A percentile compares a stretch with the other conserved stretches of the same genome.
Evolutionary conservation across 495 filamentous ascomycete species (phyloP).

Genomic region (Penicillium steckii): DNA sequence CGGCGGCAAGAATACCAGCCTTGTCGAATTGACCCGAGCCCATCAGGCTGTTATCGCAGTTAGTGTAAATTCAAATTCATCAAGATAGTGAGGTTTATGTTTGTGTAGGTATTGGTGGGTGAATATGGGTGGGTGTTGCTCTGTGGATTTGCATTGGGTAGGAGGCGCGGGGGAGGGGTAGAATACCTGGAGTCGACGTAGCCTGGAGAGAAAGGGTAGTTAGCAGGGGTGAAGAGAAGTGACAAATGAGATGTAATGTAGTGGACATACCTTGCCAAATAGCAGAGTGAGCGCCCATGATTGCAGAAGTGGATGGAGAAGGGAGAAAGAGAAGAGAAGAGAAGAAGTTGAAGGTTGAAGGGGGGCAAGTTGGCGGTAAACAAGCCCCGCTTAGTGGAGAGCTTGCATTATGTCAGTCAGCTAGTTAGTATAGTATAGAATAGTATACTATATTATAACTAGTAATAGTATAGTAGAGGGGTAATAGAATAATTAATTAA

Average conservation of each 20-base stretch:
- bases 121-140: too few relatives aligned
- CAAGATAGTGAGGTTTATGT: not conserved
- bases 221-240: constrained; percentile 4
- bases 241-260: not conserved
- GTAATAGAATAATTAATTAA: too few relatives aligned
- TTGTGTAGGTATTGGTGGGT: not conserved
- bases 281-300: constrained; percentile 41
- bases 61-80: not conserved
- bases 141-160: too few relatives aligned
- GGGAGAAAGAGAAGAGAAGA: constrained; percentile 15
- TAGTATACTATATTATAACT: too few relatives aligned
- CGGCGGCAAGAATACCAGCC: constrained; percentile 79
- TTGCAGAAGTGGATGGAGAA: constrained; percentile 20
- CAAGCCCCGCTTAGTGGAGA: constrained; percentile 14
- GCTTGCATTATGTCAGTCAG: too few relatives aligned
- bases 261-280: constrained; percentile 57
- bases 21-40: constrained; percentile 80
- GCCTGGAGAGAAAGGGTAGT: constrained; percentile 41
- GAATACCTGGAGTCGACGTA: constrained; percentile 67
- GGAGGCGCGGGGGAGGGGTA: not conserved
- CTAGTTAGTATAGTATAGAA: too few relatives aligned
- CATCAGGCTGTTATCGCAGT: constrained; percentile 65
- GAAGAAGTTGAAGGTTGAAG: constrained; percentile 28
- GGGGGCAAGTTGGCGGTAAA: constrained; percentile 31
- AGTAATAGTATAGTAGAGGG: too few relatives aligned